phyloP scores from a whole-genome alignment of 140 eudicot species.

The Stevia rebaudiana region DNA sequence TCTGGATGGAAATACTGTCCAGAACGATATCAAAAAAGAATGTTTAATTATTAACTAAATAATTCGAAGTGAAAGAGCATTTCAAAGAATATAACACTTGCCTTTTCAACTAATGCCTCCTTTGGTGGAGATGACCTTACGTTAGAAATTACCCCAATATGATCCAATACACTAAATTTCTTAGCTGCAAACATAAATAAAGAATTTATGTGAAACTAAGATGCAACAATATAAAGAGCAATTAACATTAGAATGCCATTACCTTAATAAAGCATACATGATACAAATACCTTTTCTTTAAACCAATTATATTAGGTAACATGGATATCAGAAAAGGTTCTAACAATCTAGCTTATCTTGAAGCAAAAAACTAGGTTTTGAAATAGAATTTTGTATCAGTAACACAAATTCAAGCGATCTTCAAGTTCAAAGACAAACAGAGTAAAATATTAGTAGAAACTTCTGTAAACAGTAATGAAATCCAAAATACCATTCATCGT shows the following conservation, averaged over 20 bases:
- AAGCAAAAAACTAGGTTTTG: background rate
- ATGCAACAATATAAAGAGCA: background rate
- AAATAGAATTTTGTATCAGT: background rate
- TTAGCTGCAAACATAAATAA: constrained; percentile 26
- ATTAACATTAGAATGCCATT: background rate
- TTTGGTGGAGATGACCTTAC: constrained; percentile 51
- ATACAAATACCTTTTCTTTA: background rate
- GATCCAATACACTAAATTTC: constrained; percentile 27
- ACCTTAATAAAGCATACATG: background rate
- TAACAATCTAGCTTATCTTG: background rate
- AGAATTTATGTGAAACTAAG: background rate
- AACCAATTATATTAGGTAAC: background rate
- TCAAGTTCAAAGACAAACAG: background rate
- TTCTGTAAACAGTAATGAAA: background rate
- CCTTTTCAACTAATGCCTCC: constrained; percentile 64
- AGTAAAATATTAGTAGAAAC: background rate
- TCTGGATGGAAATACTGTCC: constrained; percentile 92
- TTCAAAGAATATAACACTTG: constrained; percentile 18
- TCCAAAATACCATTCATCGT: constrained; percentile 22
- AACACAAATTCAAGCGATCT: background rate
- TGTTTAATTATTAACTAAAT: background rate
- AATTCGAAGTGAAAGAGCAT: background rate
- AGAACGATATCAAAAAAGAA: constrained; percentile 1
- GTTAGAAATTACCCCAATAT: constrained; percentile 36
- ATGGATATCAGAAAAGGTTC: background rate